These are phyloP conservation scores for Tranzscheliella williamsii DNA, from an alignment of 1,284 basidiomycete genomes.

Conservation along the genomic window DNA sequence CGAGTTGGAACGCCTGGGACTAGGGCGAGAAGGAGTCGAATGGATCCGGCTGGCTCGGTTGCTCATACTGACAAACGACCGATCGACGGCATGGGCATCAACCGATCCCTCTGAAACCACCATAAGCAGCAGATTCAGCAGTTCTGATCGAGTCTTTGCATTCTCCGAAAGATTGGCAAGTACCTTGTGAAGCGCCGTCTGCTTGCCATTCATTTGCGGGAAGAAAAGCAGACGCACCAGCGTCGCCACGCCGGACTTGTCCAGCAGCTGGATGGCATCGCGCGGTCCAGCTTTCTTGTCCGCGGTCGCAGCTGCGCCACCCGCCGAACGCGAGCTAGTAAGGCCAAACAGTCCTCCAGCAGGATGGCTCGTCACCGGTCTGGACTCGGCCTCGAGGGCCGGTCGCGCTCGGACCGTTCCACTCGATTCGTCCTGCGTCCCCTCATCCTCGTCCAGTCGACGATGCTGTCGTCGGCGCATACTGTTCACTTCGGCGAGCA, in stretches of 20 bases:
- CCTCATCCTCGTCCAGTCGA: constrained; percentile 26
- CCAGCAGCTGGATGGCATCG: constrained; percentile 91
- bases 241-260: constrained; percentile 85
- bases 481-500: constrained; percentile 12
- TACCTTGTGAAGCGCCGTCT: constrained; percentile 83
- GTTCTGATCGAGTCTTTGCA: constrained; percentile 82
- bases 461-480: constrained; percentile 21
- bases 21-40: constrained; percentile 46
- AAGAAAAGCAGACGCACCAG: constrained; percentile 93
- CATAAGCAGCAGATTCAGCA: constrained; percentile 87
- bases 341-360: neutral
- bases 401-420: neutral
- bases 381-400: neutral
- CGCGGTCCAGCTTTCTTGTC: constrained; percentile 21
- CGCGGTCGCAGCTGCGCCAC: neutral
- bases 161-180: constrained; percentile 96
- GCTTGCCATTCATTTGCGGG: constrained; percentile 80
- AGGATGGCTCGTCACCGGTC: neutral
- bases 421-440: constrained; percentile 4
- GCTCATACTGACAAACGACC: constrained; percentile 85
- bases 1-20: constrained; percentile 37
- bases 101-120: constrained; percentile 94
- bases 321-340: neutral
- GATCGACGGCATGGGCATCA: constrained; percentile 87
- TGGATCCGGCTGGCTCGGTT: constrained; percentile 39